Evolutionary conservation across 495 filamentous ascomycete genomes (phyloP), one percentile per base, ranked within the genome.

Genomic region (Hypoxylon perforatum): DNA sequence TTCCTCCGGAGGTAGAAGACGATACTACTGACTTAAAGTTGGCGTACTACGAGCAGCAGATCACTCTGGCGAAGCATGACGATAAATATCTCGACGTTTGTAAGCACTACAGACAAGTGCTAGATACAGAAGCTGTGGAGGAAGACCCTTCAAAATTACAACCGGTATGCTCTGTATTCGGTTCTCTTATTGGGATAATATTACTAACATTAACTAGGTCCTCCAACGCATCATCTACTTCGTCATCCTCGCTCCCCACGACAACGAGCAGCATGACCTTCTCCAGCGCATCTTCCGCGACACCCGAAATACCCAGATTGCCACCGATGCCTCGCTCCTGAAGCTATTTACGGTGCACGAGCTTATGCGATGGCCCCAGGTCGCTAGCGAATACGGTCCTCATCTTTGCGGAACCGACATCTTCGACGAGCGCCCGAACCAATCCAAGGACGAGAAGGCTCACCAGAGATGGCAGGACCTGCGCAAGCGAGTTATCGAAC

Each of bases 191-290:
- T 18, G 22, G 17, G 44, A n/a, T 61, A 28, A 58, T 36, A 15
- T 57, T 64, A 15, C 74, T 84, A 72, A 81, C 65, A 48, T 10
- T 57, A 59, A 52, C n/a, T 56, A 91, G 93, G 87, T 91, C 28
- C 87, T 98, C 46, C 91, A 96, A 80, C 87, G 94, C 65, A 92
- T 97, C 70, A 92, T 98, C 79, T 98, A 95, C 83, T 99, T 96
- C 80, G 88, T 97, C 74, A 93, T 97, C 63, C 91, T 99, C 57
- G 90, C 95, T 8, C 94, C 96, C 10, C 92, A 98, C 80, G 94
- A 97, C 83, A 99, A 99, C 79, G 95, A 99, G 74, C 95, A 99
- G 79, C 94, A 93, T 71, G 95, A 99, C 65, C 91, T 99, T 47
- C 85, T 99, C 63, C 95, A 99, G 79, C 92, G 95, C 68, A 90